Evolutionary conservation across 2,329 filamentous ascomycete species (phyloP), one percentile per base, ranked within the genome.

Genomic region (Karstenula rhodostoma): DNA sequence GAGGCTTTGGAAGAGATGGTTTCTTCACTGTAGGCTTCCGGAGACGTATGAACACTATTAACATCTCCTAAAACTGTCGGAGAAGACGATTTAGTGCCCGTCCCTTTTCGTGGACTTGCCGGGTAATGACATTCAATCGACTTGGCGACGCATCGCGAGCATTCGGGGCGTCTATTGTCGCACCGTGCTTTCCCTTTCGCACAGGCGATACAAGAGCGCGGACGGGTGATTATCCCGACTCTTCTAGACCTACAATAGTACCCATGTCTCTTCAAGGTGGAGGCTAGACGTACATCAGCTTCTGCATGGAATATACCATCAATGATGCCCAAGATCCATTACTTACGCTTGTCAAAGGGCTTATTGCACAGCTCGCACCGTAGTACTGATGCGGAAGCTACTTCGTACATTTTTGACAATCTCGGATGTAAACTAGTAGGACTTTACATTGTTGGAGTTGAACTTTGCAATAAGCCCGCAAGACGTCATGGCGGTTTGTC

Each of bases 181-280:
- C 37, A 54, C 29, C 51, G 51, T 25, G 37, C 37, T 32, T 54
- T 54, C 23, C 51, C 37, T 15, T 22, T 54, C 19, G 37, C 37
- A 33, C 37, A 54, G 37, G 71, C 65, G 19, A 75, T 56, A 66
- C 79, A 81, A 49, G 79, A 79, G 37, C 77, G 70, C 61, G 69
- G 37, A 13, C 75, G 69, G 49, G 50, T 58, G 22, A 61, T 61
- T 47, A 19, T 61, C 44, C 67, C 66, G 51, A 33, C 56, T 64
- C 64, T 74, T 62, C 77, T 70, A 67, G 79, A 79, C 22, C 79
- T 78, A 64, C 80, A 82, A 44, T 82, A 81, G 62, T 81, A 82
- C 47, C 76, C 76, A 72, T 82, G 79, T 69, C 80, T 77, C 65
- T 80, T 81, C 59, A 81, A 61, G 10, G 79, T 79, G 9, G 79